Base-by-base conservation (phyloP, 2,329 filamentous ascomycete species). In the Lecanoromycetidae sp. region DNA sequence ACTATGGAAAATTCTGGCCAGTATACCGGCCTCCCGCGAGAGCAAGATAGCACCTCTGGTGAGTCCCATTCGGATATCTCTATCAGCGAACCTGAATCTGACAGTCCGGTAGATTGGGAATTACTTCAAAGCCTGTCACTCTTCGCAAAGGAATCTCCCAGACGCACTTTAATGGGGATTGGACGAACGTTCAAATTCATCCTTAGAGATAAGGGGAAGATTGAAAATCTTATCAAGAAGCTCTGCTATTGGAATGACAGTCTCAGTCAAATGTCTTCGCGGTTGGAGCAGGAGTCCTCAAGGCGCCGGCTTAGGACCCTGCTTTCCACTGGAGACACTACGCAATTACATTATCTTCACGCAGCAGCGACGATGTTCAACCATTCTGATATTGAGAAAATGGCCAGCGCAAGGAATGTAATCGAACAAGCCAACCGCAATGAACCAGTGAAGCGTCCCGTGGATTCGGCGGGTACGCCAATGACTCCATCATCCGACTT, bases 161-260 rank as follows among this genome's bases (percentile, higher is more conserved):
- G 46, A 17, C 40, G 40, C 17, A 41, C n/a, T n/a, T 22, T 52
- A 5, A 20, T 40, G 15, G 20, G 22, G 9, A 17, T 49, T 15
- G 29, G 43, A 13, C 46, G 38, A 26, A 52, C 37, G 8, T 27
- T 52, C 25, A 50, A 50, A 34, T 52, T 52, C 20, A 47, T 52
- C 10, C 27, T 50, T 15, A 35, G 48, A 13, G 45, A 51, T 13
- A 44, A 50, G 40, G 41, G 35, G 36, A 44, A 33, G 12, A 44
- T 53, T 43, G 36, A 47, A 25, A 23, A 46, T 6, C 35, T 53
- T 15, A 35, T 53, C 23, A 49, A 48, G 35, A 30, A 52, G 19
- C 36, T 53, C n/a, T 44, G 35, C 29, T 26, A 47, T 15, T 53
- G 43, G 37, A 53, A 53, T 40, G 44, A 53, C 35, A 49, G 49